phyloP scores from a whole-genome alignment of 2,329 filamentous ascomycete species.

The Aspergillus sp. region DNA sequence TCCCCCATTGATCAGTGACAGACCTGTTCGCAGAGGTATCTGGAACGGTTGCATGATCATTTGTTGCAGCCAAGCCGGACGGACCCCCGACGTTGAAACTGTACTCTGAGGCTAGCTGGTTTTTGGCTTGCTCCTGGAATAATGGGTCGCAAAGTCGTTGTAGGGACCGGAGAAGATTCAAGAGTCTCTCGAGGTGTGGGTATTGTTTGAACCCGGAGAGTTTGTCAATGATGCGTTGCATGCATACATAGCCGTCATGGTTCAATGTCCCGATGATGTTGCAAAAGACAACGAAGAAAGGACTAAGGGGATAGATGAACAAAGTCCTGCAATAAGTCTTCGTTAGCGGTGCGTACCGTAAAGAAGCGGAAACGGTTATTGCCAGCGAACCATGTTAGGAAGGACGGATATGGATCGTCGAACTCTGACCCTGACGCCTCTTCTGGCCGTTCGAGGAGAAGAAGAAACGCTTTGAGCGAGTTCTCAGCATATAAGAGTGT shows the following conservation, averaged over 20 bases:
- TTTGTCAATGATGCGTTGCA: not conserved
- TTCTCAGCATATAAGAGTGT: slow-evolving; percentile 23
- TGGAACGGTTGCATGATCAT: not conserved
- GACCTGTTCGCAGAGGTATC: too few relatives aligned
- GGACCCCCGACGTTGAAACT: not conserved
- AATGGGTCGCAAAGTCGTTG: slow-evolving; percentile 4
- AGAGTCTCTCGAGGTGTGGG: not conserved
- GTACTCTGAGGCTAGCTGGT: not conserved
- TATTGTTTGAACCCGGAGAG: slow-evolving; percentile 3
- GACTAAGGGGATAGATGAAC: slow-evolving; percentile 9
- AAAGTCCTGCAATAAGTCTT: not conserved
- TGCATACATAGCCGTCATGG: not conserved
- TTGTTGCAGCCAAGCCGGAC: not conserved
- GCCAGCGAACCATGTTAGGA: slow-evolving; percentile 17
- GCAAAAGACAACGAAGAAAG: slow-evolving; percentile 15
- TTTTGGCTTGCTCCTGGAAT: not conserved
- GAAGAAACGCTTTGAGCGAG: slow-evolving; percentile 14
- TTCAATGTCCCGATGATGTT: slow-evolving; percentile 10
- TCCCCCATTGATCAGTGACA: too few relatives aligned
- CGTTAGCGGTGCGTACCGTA: not conserved
- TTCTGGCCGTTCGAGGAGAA: slow-evolving; percentile 11
- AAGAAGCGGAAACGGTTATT: too few relatives aligned
- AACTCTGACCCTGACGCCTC: slow-evolving; percentile 5
- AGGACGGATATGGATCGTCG: slow-evolving; percentile 16
- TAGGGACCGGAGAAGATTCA: slow-evolving; percentile 1